Base-by-base conservation (phyloP, 768 basidiomycete species). In the Serendipita indica region DNA sequence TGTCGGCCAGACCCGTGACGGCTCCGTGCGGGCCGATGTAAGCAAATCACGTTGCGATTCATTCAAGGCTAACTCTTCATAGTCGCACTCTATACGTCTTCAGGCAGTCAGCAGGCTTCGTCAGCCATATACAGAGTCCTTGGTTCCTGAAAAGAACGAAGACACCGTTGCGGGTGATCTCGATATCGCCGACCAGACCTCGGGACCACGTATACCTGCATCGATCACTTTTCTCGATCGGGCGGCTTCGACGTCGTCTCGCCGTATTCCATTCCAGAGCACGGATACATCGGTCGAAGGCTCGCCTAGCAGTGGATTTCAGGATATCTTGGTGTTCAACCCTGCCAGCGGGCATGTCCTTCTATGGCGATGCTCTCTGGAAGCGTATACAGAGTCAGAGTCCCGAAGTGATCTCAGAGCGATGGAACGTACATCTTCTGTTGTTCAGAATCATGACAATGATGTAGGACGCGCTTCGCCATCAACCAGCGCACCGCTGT, bases 271-370 rank as follows among this genome's bases (percentile, higher is more conserved):
- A n/a, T 43, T 43, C 18, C 41, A 43, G 41, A 43, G 41, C n/a
- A n/a, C n/a, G n/a, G 41, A 43, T 6, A 43, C 16, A 43, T 43
- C 41, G 41, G 2, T 18, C 27, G 41, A 43, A n/a, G n/a, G n/a
- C n/a, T n/a, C n/a, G n/a, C 6, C 41, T 7, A 25, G 27, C 6
- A 25, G 27, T n/a, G 41, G 41, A 43, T 78, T 75, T 63, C 83
- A 84, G 66, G 84, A 88, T 60, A 61, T 86, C 2, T 73, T 87
- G 16, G 64, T 86, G 2, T 86, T 88, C 63, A 82, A 87, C 64
- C 79, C 82, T 77, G 78, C 0, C 69, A 75, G 2, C 71, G 87
- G 20, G 77, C 78, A 0, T 69, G 86, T 43, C 73, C 80, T 25
- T 70, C 84, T 1, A 67, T 86, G 46, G 68, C 25, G 58, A 41